phyloP scores from a whole-genome alignment of 495 filamentous ascomycete species.

The Aspergillus saccharolyticus region DNA sequence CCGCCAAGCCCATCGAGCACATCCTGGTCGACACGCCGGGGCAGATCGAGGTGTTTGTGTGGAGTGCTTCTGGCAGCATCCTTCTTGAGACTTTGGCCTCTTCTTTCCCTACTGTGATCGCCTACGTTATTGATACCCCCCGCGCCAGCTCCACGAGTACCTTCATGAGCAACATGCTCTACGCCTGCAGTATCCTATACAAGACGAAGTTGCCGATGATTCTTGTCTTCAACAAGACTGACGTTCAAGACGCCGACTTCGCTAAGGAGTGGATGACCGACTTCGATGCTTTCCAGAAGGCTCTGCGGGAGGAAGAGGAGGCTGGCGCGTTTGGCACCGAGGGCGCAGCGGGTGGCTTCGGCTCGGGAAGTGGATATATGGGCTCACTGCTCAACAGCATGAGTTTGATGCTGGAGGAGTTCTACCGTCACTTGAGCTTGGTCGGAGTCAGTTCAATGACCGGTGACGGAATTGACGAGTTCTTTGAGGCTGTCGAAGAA shows the following conservation, averaged over 20 bases:
- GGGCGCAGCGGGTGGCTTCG: conserved; percentile 54
- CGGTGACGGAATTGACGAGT: conserved; percentile 83
- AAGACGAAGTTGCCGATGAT: conserved; percentile 99
- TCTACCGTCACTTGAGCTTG: conserved; percentile 87
- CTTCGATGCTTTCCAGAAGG: conserved; percentile 90
- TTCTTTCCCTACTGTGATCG: conserved; percentile 90
- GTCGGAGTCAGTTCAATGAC: conserved; percentile 93
- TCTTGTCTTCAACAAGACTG: conserved; percentile 96
- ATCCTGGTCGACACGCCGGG: conserved; percentile 94
- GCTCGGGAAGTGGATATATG: conserved; percentile 90
- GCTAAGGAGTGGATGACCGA: conserved; percentile 99
- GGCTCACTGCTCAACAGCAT: conserved; percentile 93
- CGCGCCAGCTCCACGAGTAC: conserved; percentile 87
- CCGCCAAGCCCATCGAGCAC: conserved; percentile 64
- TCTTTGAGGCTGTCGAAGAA: conserved; percentile 79
- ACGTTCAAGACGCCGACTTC: conserved; percentile 83
- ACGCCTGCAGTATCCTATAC: conserved; percentile 96
- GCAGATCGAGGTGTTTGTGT: conserved; percentile 98
- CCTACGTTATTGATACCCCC: conserved; percentile 96
- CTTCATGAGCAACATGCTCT: conserved; percentile 99
- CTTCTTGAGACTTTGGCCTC: conserved; percentile 90
- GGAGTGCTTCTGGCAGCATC: conserved; percentile 90
- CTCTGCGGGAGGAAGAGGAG: conserved; percentile 74
- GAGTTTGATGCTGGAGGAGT: conserved; percentile 96
- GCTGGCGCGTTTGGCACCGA: conserved; percentile 70